A percentile compares a stretch with the other conserved stretches of the same genome.
Conservation (phyloP, 2,329 filamentous ascomycete genomes). For the Beauveria bassiana region DNA sequence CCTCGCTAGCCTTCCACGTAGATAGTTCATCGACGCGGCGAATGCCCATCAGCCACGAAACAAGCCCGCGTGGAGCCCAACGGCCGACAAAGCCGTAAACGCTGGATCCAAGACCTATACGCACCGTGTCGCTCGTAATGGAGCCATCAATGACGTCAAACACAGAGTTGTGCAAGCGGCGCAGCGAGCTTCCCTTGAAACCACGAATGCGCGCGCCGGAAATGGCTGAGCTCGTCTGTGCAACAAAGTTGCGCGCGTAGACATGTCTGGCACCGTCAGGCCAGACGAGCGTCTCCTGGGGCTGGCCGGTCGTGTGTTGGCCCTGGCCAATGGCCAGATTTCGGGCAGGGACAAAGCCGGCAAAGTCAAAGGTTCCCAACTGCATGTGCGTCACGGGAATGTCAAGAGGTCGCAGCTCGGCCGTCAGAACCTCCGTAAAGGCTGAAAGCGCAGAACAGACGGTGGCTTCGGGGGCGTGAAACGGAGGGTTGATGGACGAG, state of each 20-base stretch:
- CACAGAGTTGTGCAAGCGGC: conserved; percentile 76
- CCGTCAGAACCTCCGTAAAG: conserved; percentile 72
- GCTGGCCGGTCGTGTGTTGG: conserved; percentile 34
- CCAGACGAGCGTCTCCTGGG: conserved; percentile 51
- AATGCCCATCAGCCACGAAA: conserved; percentile 92
- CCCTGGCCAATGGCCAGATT: conserved; percentile 26
- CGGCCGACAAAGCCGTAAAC: conserved; percentile 80
- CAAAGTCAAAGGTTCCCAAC: conserved; percentile 84
- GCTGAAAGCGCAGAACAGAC: conserved; percentile 81
- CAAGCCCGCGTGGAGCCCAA: conserved; percentile 67
- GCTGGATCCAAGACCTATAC: conserved; percentile 76
- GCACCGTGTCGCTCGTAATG: conserved; percentile 54
- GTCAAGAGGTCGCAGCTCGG: conserved; percentile 67
- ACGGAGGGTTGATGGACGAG: conserved; percentile 69
- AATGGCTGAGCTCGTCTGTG: conserved; percentile 47
- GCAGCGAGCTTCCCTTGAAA: conserved; percentile 61
- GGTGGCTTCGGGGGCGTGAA: conserved; percentile 78
- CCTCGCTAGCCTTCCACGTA: conserved; percentile 41
- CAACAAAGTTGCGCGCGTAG: conserved; percentile 56
- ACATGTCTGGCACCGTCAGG: conserved; percentile 49
- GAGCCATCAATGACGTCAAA: conserved; percentile 78
- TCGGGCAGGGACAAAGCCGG: conserved; percentile 48
- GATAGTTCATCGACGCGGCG: conserved; percentile 51
- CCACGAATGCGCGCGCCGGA: conserved; percentile 50
- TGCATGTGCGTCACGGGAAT: conserved; percentile 82